Percentiles rank a stretch among this genome's conserved stretches.
These are phyloP conservation scores for Aspergillus cejpii DNA, from an alignment of 2,329 filamentous ascomycete species.

Conservation along the genomic window DNA sequence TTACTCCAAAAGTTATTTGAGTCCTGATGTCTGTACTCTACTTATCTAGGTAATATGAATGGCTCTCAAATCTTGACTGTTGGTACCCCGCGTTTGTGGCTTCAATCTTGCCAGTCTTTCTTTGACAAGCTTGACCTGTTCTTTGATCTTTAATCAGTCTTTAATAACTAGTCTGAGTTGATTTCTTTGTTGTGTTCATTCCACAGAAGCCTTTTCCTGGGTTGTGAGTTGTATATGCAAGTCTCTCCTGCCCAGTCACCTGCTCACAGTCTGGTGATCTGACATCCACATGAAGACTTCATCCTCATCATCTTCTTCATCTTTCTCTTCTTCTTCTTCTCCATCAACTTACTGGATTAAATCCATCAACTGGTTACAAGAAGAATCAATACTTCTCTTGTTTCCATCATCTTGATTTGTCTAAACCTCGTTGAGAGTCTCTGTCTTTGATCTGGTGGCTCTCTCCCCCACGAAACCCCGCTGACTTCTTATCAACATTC, in stretches of 20 bases:
- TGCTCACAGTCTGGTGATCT: constrained; percentile 2
- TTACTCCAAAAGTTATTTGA: neutral
- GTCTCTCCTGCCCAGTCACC: neutral
- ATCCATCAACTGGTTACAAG: neutral
- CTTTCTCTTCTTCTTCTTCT: neutral
- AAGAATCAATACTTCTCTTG: too few species aligned
- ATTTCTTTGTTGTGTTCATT: neutral
- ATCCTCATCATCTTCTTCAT: neutral
- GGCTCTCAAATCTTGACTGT: neutral
- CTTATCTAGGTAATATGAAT: neutral
- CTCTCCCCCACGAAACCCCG: neutral
- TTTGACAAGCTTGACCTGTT: neutral
- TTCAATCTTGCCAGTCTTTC: neutral
- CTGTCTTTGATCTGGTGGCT: neutral
- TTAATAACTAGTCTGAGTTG: neutral
- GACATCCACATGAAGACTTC: neutral
- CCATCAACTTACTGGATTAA: neutral
- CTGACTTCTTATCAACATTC: neutral
- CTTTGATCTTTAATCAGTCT: neutral
- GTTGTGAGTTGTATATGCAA: neutral
- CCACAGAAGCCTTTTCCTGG: too few species aligned
- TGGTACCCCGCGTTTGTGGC: neutral
- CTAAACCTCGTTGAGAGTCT: too few species aligned
- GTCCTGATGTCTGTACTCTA: constrained; percentile 1
- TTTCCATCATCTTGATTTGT: too few species aligned